A percentile compares a stretch with the other conserved stretches of the same genome.
These are phyloP conservation scores for Chalciporus pseudorubinellus DNA, from an alignment of 768 basidiomycete genomes.

Conservation along the genomic window DNA sequence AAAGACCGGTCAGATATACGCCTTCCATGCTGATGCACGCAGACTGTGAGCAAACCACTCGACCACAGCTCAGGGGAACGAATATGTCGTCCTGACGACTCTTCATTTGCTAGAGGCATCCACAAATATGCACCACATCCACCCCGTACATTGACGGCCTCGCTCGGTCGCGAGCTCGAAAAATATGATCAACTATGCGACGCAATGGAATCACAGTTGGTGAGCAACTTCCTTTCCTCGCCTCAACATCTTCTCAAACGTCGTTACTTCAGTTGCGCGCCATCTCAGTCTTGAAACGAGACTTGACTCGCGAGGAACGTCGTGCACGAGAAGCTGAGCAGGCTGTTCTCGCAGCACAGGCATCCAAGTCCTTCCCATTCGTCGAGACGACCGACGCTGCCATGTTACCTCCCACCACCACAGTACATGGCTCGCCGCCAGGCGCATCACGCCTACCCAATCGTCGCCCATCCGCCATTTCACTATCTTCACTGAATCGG, in stretches of 20 bases:
- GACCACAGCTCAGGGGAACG: not conserved
- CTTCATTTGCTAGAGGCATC: slow-evolving; percentile 45
- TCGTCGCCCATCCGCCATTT: slow-evolving; percentile 74
- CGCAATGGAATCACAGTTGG: slow-evolving; percentile 69
- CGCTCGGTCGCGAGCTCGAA: slow-evolving; percentile 72
- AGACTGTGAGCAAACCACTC: slow-evolving; percentile 50
- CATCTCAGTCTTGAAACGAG: slow-evolving; percentile 69
- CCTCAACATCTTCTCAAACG: not conserved
- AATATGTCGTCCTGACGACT: not conserved
- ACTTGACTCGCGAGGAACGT: slow-evolving; percentile 60
- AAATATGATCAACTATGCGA: slow-evolving; percentile 81
- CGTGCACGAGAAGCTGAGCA: slow-evolving; percentile 46
- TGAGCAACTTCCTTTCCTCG: slow-evolving; percentile 32
- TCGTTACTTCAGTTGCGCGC: slow-evolving; percentile 56
- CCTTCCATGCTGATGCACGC: slow-evolving; percentile 62
- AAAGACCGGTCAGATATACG: slow-evolving; percentile 69
- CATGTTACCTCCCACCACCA: slow-evolving; percentile 29
- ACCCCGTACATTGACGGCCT: slow-evolving; percentile 59
- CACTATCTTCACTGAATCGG: slow-evolving; percentile 75
- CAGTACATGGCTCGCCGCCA: slow-evolving; percentile 35
- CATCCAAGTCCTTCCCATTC: slow-evolving; percentile 24
- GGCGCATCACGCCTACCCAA: slow-evolving; percentile 32
- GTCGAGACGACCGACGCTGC: slow-evolving; percentile 17
- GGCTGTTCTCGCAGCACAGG: slow-evolving; percentile 37
- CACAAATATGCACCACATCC: slow-evolving; percentile 57